phyloP scores from a whole-genome alignment of 768 basidiomycete genomes.

The Podaxis pistillaris region DNA sequence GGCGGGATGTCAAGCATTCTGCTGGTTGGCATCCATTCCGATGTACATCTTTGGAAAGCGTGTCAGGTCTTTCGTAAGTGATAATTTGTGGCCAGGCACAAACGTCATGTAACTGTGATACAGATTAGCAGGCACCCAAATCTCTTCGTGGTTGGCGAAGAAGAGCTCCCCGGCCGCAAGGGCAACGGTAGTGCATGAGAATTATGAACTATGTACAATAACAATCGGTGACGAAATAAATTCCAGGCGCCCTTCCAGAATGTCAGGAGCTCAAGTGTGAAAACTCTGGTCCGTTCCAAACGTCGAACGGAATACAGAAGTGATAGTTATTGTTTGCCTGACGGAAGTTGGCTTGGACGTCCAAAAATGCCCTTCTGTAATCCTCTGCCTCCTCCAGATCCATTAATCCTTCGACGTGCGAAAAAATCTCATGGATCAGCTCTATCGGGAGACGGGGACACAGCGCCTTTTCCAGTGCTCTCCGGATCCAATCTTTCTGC shows the following conservation, averaged over 20 bases:
- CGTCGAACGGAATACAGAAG: constrained; percentile 51
- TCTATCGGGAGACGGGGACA: constrained; percentile 40
- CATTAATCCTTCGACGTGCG: constrained; percentile 38
- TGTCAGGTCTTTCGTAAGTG: constrained; percentile 39
- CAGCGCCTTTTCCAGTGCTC: constrained; percentile 34
- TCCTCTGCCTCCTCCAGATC: constrained; percentile 33
- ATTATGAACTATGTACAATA: constrained; percentile 1
- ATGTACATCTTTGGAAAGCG: constrained; percentile 46
- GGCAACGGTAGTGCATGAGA: not conserved
- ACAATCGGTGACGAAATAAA: not conserved
- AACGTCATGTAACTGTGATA: not conserved
- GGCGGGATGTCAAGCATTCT: constrained; percentile 37
- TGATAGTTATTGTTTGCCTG: constrained; percentile 40
- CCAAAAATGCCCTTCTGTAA: constrained; percentile 29
- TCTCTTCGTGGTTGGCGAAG: constrained; percentile 22
- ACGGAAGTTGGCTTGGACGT: constrained; percentile 35
- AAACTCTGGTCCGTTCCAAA: constrained; percentile 37
- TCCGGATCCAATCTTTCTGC: constrained; percentile 43
- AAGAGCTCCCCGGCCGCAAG: not conserved
- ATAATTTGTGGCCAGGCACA: not conserved
- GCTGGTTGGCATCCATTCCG: constrained; percentile 39
- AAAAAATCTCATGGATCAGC: constrained; percentile 39
- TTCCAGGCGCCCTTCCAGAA: not conserved
- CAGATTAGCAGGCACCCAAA: constrained; percentile 26
- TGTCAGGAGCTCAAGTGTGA: not conserved